phyloP scores from a whole-genome alignment of 2,329 filamentous ascomycete genomes.

The Leptosphaerulina australis region DNA sequence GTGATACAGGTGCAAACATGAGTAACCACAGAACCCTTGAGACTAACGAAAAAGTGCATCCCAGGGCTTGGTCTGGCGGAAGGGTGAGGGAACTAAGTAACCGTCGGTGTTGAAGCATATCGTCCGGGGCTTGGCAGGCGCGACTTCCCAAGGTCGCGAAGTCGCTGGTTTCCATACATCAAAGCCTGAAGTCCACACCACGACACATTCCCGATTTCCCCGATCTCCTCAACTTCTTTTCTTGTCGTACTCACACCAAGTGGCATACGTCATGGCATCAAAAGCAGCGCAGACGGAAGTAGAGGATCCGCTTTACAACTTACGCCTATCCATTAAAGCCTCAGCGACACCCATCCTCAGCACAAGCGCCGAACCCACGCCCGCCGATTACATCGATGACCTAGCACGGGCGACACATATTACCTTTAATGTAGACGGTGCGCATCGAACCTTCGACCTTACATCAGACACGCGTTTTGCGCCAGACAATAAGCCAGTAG shows the following conservation, averaged over 20 bases:
- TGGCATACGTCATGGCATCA: constrained; percentile 7
- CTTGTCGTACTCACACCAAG: background rate
- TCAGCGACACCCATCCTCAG: constrained; percentile 74
- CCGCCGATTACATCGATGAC: constrained; percentile 64
- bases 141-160: constrained; percentile 13
- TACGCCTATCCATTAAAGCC: constrained; percentile 81
- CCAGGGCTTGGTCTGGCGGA: background rate
- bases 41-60: no score
- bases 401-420: constrained; percentile 64
- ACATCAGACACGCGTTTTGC: constrained; percentile 82
- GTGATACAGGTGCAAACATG: no score
- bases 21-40: background rate
- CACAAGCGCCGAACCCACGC: constrained; percentile 68
- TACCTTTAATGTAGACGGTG: constrained; percentile 69
- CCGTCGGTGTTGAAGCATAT: constrained; percentile 1
- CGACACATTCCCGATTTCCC: background rate
- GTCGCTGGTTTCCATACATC: constrained; percentile 8
- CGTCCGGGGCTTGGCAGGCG: constrained; percentile 17
- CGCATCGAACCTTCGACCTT: constrained; percentile 69
- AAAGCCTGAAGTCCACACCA: background rate
- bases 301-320: constrained; percentile 76
- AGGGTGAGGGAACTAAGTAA: constrained; percentile 1
- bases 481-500: constrained; percentile 70
- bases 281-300: constrained; percentile 39
- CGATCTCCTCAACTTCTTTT: background rate